These are phyloP conservation scores for Cercospora nicotianae DNA, from an alignment of 2,329 filamentous ascomycete genomes.

Conservation along the genomic window DNA sequence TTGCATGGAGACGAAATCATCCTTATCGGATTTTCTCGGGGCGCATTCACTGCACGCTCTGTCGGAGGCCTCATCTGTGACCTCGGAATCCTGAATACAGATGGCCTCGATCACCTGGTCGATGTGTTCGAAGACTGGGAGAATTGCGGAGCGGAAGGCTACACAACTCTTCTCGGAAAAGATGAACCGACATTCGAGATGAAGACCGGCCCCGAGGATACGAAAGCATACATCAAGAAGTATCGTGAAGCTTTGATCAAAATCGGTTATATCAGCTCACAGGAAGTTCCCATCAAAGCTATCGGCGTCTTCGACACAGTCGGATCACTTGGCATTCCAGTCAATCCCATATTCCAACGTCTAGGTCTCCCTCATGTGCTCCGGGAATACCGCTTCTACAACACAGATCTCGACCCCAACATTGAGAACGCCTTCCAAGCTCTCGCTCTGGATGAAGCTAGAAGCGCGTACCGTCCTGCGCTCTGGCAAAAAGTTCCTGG, in stretches of 20 bases:
- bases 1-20: slow-evolving; percentile 40
- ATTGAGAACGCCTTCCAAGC: slow-evolving; percentile 58
- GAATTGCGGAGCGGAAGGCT: slow-evolving; percentile 31
- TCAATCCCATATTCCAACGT: slow-evolving; percentile 37
- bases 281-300: slow-evolving; percentile 28
- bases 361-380: slow-evolving; percentile 32
- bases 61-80: slow-evolving; percentile 48
- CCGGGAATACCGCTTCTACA: slow-evolving; percentile 37
- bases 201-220: slow-evolving; percentile 17
- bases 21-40: slow-evolving; percentile 48
- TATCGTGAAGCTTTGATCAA: slow-evolving; percentile 30
- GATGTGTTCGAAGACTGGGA: slow-evolving; percentile 39
- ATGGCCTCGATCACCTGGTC: slow-evolving; percentile 35
- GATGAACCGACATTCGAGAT: slow-evolving; percentile 19
- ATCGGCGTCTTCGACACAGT: slow-evolving; percentile 55
- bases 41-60: slow-evolving; percentile 47
- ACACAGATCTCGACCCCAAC: slow-evolving; percentile 37
- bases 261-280: slow-evolving; percentile 10
- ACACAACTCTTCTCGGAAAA: slow-evolving; percentile 25
- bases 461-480: slow-evolving; percentile 53
- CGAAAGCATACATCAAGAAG: slow-evolving; percentile 29
- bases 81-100: slow-evolving; percentile 44
- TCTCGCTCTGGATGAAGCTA: slow-evolving; percentile 55
- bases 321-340: slow-evolving; percentile 39
- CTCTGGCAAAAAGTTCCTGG: slow-evolving; percentile 44